Evolutionary conservation across 2,329 filamentous ascomycete species (phyloP), one percentile per base, ranked within the genome.

Genomic region (Pseudocercospora fuligena): DNA sequence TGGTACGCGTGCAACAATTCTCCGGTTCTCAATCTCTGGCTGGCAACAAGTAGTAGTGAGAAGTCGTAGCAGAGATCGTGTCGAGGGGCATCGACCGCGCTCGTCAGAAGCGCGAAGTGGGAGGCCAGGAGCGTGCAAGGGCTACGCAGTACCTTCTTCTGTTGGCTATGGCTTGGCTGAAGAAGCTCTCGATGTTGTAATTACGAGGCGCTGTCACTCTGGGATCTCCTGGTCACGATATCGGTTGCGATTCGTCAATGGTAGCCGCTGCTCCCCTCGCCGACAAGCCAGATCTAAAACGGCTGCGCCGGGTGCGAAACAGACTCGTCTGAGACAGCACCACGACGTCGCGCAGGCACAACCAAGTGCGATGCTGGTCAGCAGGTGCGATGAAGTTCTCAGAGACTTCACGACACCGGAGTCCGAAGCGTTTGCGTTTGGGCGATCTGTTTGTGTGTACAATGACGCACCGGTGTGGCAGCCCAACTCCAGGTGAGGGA

Each of bases 161-260:
- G 59, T 40, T 56, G 59, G 40, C 14, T 33, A 40, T 21, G 54
- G 25, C 54, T 58, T 58, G 54, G 54, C 36, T 2, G 36, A 60
- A 60, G 57, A 60, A 60, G 57, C 57, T 53, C 61, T 56, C 53
- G 58, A 60, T 61, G 40, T 51, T 66, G 54, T 47, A 66, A 66
- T 66, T 63, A 60, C 60, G 60, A 66, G 56, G 64, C 64, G 64
- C 61, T 66, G 60, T 60, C 64, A 49, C 21, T 47, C 65, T 61
- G 60, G 65, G 65, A 63, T 63, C 16, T 54, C 56, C 65, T 33
- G 27, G 51, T 31, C 57, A 47, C 57, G 36, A 43, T 60, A 11
- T 25, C 36, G 23, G 51, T 31, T 56, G 51, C 27, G 23, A 56
- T 56, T 56, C 51, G 51, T 56, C 51, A 56, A 27, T 31, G 23